These are phyloP conservation scores for Ophiocordyceps polyrhachis-furcata DNA, from an alignment of 2,329 filamentous ascomycete genomes.

Conservation along the genomic window DNA sequence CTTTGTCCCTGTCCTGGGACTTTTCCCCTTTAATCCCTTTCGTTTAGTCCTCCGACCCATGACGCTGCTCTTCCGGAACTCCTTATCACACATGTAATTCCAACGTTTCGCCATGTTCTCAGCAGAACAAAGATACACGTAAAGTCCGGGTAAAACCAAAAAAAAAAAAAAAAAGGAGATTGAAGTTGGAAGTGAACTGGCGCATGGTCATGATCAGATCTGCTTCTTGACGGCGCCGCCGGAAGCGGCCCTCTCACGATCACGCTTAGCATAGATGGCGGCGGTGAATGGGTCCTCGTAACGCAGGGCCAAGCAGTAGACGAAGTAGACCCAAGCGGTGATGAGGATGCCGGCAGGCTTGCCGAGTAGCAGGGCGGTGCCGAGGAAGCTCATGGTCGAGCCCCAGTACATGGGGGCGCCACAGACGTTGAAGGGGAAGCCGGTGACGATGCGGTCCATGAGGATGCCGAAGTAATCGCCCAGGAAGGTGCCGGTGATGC, in stretches of 20 bases:
- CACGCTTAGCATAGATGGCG: constrained; percentile 79
- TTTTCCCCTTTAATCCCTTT: too few relatives aligned
- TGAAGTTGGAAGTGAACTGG: background rate
- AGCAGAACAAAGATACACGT: too few relatives aligned
- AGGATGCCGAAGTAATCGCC: constrained; percentile 98
- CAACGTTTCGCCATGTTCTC: too few relatives aligned
- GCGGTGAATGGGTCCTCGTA: constrained; percentile 93
- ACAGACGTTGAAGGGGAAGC: constrained; percentile 89
- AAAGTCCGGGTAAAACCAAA: too few relatives aligned
- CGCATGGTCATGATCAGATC: constrained; percentile 15
- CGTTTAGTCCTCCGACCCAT: too few relatives aligned
- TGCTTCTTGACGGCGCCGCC: constrained; percentile 29
- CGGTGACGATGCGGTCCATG: constrained; percentile 86
- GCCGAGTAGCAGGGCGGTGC: constrained; percentile 65
- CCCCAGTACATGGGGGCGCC: constrained; percentile 94
- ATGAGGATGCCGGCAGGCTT: constrained; percentile 73
- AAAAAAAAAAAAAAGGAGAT: background rate
- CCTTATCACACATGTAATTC: too few relatives aligned
- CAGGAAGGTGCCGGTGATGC: constrained; percentile 87
- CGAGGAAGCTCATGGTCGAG: constrained; percentile 80
- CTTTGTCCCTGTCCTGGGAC: too few relatives aligned
- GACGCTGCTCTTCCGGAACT: too few relatives aligned
- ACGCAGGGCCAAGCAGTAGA: constrained; percentile 63
- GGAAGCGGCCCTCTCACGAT: constrained; percentile 32
- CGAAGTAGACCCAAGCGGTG: constrained; percentile 52